A percentile compares a stretch with the other conserved stretches of the same genome.
Conservation (phyloP, 1,284 basidiomycete genomes). For the Uromyces viciae-fabae region DNA sequence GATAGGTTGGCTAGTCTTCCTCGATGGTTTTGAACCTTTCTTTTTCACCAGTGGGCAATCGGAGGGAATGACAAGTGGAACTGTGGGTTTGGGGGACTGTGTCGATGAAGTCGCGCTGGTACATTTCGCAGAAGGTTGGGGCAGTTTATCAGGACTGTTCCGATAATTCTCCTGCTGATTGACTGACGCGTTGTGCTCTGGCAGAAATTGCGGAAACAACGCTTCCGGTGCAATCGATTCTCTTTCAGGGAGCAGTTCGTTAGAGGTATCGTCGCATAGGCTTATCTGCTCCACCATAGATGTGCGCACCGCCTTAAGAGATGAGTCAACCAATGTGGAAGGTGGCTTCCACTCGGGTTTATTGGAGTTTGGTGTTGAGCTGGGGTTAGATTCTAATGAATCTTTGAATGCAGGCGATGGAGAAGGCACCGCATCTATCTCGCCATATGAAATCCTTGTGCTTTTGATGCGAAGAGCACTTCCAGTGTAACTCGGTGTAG, state of each 20-base stretch:
- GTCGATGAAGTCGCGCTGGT: not conserved
- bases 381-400: not conserved
- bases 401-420: constrained; percentile 1
- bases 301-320: not conserved
- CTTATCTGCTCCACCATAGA: constrained; percentile 15
- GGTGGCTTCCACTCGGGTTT: constrained; percentile 28
- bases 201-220: constrained; percentile 21
- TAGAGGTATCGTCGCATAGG: not conserved
- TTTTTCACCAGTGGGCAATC: constrained; percentile 18
- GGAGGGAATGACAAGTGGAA: constrained; percentile 6
- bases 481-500: constrained; percentile 11
- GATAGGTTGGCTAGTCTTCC: not conserved
- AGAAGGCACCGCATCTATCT: constrained; percentile 21
- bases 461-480: constrained; percentile 40
- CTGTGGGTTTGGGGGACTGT: not conserved
- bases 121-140: not conserved
- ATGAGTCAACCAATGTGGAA: not conserved
- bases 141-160: not conserved
- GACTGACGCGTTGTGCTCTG: not conserved
- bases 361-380: not conserved
- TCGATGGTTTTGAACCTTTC: not conserved
- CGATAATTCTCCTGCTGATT: not conserved
- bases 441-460: constrained; percentile 21
- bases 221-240: constrained; percentile 20
- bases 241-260: not conserved